Conservation (phyloP, 2,329 filamentous ascomycete species). For the Trichophyton schoenleinii region DNA sequence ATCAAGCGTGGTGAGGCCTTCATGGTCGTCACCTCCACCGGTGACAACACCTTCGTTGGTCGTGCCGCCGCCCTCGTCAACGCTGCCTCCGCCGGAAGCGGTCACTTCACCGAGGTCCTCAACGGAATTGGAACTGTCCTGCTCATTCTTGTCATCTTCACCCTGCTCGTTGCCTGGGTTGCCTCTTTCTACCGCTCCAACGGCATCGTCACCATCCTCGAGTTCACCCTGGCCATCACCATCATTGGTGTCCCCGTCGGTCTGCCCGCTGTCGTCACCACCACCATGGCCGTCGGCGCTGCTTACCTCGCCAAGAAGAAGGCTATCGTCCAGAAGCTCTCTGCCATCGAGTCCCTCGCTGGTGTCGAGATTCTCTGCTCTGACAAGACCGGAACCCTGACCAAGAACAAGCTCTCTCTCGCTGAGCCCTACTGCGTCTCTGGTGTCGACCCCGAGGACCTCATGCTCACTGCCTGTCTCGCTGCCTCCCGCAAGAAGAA, state of each 20-base stretch:
- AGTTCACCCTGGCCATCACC: conserved; percentile 77
- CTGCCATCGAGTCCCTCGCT: conserved; percentile 80
- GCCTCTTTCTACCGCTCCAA: conserved; percentile 82
- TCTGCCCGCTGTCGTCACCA: conserved; percentile 85
- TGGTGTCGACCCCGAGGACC: conserved; percentile 72
- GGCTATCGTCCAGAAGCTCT: conserved; percentile 86
- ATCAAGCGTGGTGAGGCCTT: conserved; percentile 86
- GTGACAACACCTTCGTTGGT: conserved; percentile 84
- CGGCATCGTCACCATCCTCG: conserved; percentile 61
- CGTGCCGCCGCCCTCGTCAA: conserved; percentile 76
- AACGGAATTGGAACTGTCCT: conserved; percentile 76
- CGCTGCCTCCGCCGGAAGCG: conserved; percentile 57
- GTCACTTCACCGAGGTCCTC: conserved; percentile 84
- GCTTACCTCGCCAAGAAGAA: conserved; percentile 85
- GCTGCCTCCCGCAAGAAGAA: conserved; percentile 90
- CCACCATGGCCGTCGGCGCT: conserved; percentile 87
- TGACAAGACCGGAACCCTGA: conserved; percentile 86
- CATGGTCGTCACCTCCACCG: conserved; percentile 68
- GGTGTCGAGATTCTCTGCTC: conserved; percentile 91
- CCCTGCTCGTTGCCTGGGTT: conserved; percentile 72
- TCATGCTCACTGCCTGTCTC: conserved; percentile 84
- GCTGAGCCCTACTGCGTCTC: conserved; percentile 71
- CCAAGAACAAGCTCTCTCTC: conserved; percentile 86
- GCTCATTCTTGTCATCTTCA: conserved; percentile 66
- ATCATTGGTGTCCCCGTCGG: conserved; percentile 88